These are phyloP conservation scores for Globisporangium paroecandrum DNA, from an alignment of 352 stramenopile genomes.

Conservation along the genomic window DNA sequence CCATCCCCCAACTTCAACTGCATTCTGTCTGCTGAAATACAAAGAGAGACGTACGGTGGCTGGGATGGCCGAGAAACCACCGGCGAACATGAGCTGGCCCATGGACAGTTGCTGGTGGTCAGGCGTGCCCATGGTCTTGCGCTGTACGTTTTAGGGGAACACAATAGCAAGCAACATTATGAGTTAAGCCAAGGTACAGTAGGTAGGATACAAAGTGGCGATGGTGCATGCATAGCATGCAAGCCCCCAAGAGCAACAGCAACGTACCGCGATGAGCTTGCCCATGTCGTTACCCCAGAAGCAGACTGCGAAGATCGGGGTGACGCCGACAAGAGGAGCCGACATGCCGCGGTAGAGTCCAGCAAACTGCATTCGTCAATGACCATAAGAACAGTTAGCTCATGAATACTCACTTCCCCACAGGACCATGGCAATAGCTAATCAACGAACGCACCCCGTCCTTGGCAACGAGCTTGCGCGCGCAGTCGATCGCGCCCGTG, in stretches of 20 bases:
- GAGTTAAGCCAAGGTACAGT: background rate
- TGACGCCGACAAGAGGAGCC: constrained; percentile 92
- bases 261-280: constrained; percentile 85
- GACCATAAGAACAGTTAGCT: background rate
- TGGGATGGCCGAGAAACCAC: constrained; percentile 87
- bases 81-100: constrained; percentile 87
- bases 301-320: constrained; percentile 95
- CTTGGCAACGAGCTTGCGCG: constrained; percentile 89
- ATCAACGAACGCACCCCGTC: constrained; percentile 78
- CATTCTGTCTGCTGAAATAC: background rate
- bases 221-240: background rate
- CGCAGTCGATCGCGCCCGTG: constrained; percentile 86
- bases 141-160: constrained; percentile 26
- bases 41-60: constrained; percentile 35
- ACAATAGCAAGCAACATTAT: background rate
- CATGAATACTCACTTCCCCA: background rate
- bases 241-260: background rate
- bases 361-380: constrained; percentile 32
- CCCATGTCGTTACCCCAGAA: constrained; percentile 99
- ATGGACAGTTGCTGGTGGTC: constrained; percentile 67
- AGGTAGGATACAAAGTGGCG: background rate
- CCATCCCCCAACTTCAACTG: background rate
- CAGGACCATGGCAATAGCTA: background rate
- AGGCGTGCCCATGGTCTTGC: constrained; percentile 54
- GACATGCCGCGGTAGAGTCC: constrained; percentile 95